phyloP scores from a whole-genome alignment of 2,329 filamentous ascomycete species.

The Apiospora malaysiana region DNA sequence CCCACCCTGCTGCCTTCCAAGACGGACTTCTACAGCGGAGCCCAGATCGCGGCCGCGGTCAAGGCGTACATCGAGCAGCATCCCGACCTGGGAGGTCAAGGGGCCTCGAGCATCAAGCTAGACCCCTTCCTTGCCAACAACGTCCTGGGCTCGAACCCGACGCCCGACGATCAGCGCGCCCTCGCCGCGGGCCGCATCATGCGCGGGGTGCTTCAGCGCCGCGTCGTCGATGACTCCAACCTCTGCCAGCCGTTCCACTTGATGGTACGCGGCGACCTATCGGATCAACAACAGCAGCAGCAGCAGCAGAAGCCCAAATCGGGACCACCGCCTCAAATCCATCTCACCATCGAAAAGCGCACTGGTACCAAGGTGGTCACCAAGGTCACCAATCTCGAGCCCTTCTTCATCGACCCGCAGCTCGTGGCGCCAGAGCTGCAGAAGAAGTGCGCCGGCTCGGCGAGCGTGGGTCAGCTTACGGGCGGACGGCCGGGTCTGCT shows the following conservation, averaged over 20 bases:
- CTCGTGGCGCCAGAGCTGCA: slow-evolving; percentile 69
- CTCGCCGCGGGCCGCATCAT: slow-evolving; percentile 42
- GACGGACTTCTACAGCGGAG: slow-evolving; percentile 59
- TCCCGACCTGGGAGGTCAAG: slow-evolving; percentile 59
- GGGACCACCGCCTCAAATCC: slow-evolving; percentile 64
- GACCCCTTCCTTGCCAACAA: slow-evolving; percentile 68
- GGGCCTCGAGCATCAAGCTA: slow-evolving; percentile 66
- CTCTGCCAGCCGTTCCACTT: slow-evolving; percentile 22
- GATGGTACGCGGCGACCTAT: slow-evolving; percentile 16
- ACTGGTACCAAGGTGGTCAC: slow-evolving; percentile 71
- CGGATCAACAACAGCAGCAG: not conserved
- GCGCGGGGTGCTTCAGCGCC: slow-evolving; percentile 22
- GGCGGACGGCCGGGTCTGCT: slow-evolving; percentile 64
- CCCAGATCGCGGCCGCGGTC: slow-evolving; percentile 62
- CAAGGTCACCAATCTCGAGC: slow-evolving; percentile 65
- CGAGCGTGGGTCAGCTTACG: slow-evolving; percentile 65
- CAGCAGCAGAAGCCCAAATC: slow-evolving; percentile 60
- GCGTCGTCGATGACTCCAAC: slow-evolving; percentile 24
- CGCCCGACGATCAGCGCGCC: slow-evolving; percentile 54
- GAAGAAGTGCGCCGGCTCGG: slow-evolving; percentile 72
- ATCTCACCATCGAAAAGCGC: slow-evolving; percentile 66
- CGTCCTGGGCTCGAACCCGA: slow-evolving; percentile 55
- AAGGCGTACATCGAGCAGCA: slow-evolving; percentile 65
- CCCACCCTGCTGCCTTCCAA: slow-evolving; percentile 52
- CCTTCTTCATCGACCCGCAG: slow-evolving; percentile 64